Conservation (phyloP, 257 asterid species). For the Salvia hispanica region DNA sequence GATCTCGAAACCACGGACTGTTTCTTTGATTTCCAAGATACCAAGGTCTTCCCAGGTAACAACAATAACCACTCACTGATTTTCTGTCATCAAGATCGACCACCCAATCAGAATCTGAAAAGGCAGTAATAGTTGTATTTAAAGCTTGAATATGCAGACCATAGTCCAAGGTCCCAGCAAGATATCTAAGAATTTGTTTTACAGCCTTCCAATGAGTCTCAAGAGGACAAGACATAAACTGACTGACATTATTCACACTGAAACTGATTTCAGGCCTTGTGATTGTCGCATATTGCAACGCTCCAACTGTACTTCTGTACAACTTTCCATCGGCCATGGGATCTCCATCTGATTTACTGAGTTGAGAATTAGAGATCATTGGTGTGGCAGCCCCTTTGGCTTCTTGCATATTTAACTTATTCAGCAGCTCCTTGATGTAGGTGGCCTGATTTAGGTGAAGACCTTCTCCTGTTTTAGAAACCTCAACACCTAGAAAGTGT, state of each 20-base stretch:
- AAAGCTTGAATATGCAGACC: too few relatives aligned
- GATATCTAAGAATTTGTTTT: not conserved
- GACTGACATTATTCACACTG: not conserved
- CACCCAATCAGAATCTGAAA: not conserved
- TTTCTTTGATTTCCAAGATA: not conserved
- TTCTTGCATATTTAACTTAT: not conserved
- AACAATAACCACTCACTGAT: not conserved
- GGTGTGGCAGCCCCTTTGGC: not conserved
- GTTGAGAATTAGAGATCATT: not conserved
- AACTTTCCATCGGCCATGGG: too few relatives aligned
- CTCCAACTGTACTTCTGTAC: not conserved
- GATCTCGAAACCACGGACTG: not conserved
- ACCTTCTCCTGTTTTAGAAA: not conserved
- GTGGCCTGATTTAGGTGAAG: not conserved
- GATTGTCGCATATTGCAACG: too few relatives aligned
- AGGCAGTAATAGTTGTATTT: too few relatives aligned
- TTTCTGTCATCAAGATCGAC: not conserved
- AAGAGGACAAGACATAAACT: too few relatives aligned
- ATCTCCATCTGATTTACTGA: not conserved
- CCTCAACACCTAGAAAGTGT: not conserved
- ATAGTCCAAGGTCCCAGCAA: not conserved
- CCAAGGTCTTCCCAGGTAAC: too few relatives aligned
- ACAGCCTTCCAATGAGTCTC: not conserved
- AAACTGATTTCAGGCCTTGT: not conserved
- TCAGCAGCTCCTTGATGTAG: not conserved